Conservation (phyloP, 2,329 filamentous ascomycete species). For the Ustulina deusta region DNA sequence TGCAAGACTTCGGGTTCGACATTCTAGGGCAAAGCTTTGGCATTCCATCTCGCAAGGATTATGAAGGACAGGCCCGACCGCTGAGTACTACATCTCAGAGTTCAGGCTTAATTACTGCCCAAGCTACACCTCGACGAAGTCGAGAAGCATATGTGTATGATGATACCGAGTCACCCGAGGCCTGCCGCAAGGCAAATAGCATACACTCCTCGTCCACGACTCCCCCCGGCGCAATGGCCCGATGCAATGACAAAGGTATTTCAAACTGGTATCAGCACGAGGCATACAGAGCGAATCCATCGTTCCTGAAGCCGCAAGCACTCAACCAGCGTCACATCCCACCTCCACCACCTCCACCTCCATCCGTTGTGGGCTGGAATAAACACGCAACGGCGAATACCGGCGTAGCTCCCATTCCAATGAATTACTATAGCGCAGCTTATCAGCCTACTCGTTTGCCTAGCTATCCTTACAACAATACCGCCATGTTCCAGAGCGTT, state of each 20-base stretch:
- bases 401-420: conserved; percentile 1
- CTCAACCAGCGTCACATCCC: conserved; percentile 14
- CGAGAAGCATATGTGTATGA: conserved; percentile 16
- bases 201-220: conserved; percentile 28
- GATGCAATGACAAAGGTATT: neutral
- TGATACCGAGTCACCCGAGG: neutral
- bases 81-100: conserved; percentile 38
- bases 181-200: conserved; percentile 18
- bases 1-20: conserved; percentile 46
- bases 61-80: conserved; percentile 38
- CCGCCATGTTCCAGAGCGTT: neutral
- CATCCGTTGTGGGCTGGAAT: conserved; percentile 22
- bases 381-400: neutral
- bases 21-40: conserved; percentile 46
- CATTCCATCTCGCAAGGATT: conserved; percentile 44
- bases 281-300: neutral
- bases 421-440: conserved; percentile 8
- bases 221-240: conserved; percentile 21
- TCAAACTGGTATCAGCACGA: conserved; percentile 10
- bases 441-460: conserved; percentile 10
- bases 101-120: conserved; percentile 35
- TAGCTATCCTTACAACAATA: conserved; percentile 10
- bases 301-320: neutral
- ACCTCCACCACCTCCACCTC: conserved; percentile 25
- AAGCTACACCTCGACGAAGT: conserved; percentile 19